Conservation (phyloP, 257 asterid genomes). For the Schizonepeta tenuifolia region DNA sequence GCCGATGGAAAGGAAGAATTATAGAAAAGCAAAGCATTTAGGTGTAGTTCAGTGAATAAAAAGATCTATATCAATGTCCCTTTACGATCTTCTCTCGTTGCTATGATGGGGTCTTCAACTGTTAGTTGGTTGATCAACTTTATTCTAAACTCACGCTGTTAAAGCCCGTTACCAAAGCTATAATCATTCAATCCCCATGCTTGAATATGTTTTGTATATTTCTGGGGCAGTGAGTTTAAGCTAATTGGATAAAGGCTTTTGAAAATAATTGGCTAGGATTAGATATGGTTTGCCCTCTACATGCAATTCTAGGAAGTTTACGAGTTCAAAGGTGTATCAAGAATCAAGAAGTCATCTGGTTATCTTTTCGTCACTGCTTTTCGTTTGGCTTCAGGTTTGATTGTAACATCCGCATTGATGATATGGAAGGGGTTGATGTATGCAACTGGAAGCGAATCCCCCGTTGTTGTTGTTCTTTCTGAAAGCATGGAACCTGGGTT, state of each 20-base stretch:
- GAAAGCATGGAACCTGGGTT: slow-evolving; percentile 92
- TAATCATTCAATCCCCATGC: background rate
- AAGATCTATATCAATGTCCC: background rate
- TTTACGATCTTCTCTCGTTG: background rate
- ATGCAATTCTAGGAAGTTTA: slow-evolving; percentile 7
- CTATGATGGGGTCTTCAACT: background rate
- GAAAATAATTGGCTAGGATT: background rate
- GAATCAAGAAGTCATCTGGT: background rate
- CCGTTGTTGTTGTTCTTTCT: slow-evolving; percentile 73
- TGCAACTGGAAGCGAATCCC: slow-evolving; percentile 71
- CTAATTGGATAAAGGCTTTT: background rate
- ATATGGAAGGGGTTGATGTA: slow-evolving; percentile 62
- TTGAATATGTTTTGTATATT: background rate
- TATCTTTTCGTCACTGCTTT: slow-evolving; percentile 6
- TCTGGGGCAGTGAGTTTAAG: background rate
- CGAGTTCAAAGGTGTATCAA: background rate
- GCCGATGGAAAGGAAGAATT: background rate
- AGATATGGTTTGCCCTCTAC: background rate
- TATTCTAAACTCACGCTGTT: background rate
- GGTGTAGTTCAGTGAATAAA: background rate
- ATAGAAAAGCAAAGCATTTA: background rate
- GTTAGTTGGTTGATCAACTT: slow-evolving; percentile 9
- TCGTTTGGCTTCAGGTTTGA: slow-evolving; percentile 49
- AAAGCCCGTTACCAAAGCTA: background rate
- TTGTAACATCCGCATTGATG: slow-evolving; percentile 60